Evolutionary conservation across 495 filamentous ascomycete species (phyloP).

Genomic region (Trichoderma reesei): DNA sequence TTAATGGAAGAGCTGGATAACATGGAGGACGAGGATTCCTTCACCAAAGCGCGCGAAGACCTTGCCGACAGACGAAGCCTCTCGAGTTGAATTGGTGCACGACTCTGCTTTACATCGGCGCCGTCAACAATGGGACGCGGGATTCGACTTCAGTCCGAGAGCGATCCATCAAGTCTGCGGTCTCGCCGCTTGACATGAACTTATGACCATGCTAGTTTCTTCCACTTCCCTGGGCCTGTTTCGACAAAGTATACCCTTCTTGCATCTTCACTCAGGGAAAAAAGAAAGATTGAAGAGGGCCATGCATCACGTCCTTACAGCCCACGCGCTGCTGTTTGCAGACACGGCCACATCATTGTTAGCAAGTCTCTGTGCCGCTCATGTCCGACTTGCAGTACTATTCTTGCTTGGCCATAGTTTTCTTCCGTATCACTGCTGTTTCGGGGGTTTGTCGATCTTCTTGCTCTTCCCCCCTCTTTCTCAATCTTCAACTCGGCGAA

Average conservation of each 20-base stretch:
- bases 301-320: background rate
- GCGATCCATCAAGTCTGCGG: background rate
- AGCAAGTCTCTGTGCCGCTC: background rate
- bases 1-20: background rate
- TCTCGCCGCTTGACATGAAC: background rate
- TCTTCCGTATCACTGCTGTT: background rate
- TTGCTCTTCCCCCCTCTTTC: background rate
- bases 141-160: background rate
- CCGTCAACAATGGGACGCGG: background rate
- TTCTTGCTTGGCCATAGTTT: background rate
- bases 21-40: background rate
- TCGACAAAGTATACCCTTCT: background rate
- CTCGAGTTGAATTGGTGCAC: background rate
- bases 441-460: background rate
- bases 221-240: background rate
- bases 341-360: background rate
- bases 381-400: background rate
- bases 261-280: background rate
- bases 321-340: background rate
- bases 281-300: too few species aligned
- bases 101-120: background rate
- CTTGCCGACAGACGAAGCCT: constrained; percentile 7
- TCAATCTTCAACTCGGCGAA: background rate
- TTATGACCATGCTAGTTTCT: background rate
- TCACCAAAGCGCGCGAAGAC: background rate